These are phyloP conservation scores for Delonix regia DNA, from an alignment of 306 rosid genomes.

Conservation along the genomic window DNA sequence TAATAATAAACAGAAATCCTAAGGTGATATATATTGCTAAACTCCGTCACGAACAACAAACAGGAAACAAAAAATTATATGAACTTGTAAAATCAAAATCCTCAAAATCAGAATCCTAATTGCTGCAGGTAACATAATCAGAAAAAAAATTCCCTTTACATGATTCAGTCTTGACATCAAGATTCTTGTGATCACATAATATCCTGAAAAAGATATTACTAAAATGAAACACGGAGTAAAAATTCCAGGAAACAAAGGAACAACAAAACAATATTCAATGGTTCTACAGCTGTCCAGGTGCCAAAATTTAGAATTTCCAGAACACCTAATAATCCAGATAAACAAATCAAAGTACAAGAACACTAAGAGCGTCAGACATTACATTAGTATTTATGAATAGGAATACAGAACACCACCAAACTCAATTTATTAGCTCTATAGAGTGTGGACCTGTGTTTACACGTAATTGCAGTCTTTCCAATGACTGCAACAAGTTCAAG, in stretches of 20 bases:
- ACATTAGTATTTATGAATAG: not conserved
- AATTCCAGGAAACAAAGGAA: not conserved
- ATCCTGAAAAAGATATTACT: not conserved
- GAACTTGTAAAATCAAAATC: not conserved
- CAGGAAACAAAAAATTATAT: not conserved
- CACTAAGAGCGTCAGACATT: not conserved
- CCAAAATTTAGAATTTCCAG: not conserved
- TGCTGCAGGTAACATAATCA: not conserved
- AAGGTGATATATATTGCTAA: not conserved
- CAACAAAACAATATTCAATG: not conserved
- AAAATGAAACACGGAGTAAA: not conserved
- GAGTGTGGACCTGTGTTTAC: not conserved
- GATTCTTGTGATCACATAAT: not conserved
- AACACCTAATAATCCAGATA: not conserved
- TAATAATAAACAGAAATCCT: not conserved
- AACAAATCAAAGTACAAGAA: not conserved
- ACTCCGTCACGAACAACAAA: not conserved
- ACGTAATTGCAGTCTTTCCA: not conserved
- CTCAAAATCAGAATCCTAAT: not conserved
- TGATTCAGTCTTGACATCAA: slow-evolving; percentile 2
- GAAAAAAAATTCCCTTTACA: not conserved
- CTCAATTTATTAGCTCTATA: not conserved
- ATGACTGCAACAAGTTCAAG: not conserved
- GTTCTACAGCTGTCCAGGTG: not conserved
- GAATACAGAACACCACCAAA: not conserved